Percentiles rank a stretch among this genome's conserved stretches.
phyloP scores from a whole-genome alignment of 169 alveolate species.

The Cryptosporidium andersoni region DNA sequence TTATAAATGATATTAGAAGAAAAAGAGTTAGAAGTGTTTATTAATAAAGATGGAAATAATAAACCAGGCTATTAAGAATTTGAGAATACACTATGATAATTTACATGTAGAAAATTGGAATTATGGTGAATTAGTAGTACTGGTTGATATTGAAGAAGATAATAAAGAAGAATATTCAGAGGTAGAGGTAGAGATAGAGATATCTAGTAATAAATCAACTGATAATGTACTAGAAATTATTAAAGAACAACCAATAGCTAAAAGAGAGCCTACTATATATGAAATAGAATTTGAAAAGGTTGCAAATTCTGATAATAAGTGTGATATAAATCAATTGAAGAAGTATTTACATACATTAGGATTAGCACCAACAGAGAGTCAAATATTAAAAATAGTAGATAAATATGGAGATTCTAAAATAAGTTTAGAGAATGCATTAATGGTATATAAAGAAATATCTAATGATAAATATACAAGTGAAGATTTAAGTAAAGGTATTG shows the following conservation, averaged over 20 bases:
- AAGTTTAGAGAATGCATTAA: conserved; percentile 35
- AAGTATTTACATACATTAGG: conserved; percentile 45
- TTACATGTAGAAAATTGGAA: conserved; percentile 31
- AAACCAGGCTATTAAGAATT: conserved; percentile 17
- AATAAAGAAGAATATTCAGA: conserved; percentile 13
- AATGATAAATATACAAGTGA: conserved; percentile 35
- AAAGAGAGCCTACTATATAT: conserved; percentile 65
- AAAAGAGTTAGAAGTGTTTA: not conserved
- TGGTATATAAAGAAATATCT: conserved; percentile 36
- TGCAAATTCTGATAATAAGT: conserved; percentile 13
- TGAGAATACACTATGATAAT: conserved; percentile 18
- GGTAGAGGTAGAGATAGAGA: not conserved
- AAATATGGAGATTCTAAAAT: conserved; percentile 41
- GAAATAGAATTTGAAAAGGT: conserved; percentile 49
- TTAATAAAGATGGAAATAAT: conserved; percentile 26
- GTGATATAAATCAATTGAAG: conserved; percentile 7
- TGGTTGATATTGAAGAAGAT: conserved; percentile 39
- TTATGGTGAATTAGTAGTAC: conserved; percentile 56
- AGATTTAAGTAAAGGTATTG: conserved; percentile 5
- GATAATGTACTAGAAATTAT: conserved; percentile 61
- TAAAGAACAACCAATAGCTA: conserved; percentile 55
- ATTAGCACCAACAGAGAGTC: conserved; percentile 47
- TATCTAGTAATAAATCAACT: conserved; percentile 34
- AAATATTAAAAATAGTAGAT: conserved; percentile 12
- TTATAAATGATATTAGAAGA: too few species aligned